phyloP scores from a whole-genome alignment of 805 yeast species.

The Wickerhamiella australiensis region DNA sequence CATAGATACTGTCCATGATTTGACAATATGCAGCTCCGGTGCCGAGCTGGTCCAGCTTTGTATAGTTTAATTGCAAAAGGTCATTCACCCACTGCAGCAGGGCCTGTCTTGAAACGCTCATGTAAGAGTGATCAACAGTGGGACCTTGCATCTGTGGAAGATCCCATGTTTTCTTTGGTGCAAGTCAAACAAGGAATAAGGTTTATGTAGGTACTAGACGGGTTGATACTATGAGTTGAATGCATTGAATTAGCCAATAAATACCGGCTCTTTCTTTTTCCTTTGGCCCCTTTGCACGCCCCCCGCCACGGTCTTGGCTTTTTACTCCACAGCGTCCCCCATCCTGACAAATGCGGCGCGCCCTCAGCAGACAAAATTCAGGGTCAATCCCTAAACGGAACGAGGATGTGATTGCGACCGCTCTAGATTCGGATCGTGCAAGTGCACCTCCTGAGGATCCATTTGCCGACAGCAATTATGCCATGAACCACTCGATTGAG shows the following conservation, averaged over 20 bases:
- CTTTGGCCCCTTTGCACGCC: too few relatives aligned
- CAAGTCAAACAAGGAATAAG: neutral
- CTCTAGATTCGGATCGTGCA: neutral
- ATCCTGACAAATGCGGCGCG: slow-evolving; percentile 8
- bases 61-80: slow-evolving; percentile 49
- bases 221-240: too few relatives aligned
- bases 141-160: neutral
- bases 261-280: too few relatives aligned
- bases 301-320: neutral
- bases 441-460: slow-evolving; percentile 2
- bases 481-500: slow-evolving; percentile 24
- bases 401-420: neutral
- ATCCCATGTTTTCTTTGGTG: neutral
- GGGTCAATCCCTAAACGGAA: neutral
- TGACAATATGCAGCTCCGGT: slow-evolving; percentile 93
- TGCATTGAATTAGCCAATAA: too few relatives aligned
- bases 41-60: slow-evolving; percentile 87
- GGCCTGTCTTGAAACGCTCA: slow-evolving; percentile 52
- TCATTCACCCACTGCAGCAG: slow-evolving; percentile 75
- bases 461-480: slow-evolving; percentile 1
- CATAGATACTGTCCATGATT: slow-evolving; percentile 70
- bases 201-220: neutral
- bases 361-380: slow-evolving; percentile 10
- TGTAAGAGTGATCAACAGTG: slow-evolving; percentile 7
- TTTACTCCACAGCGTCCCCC: neutral